These are phyloP conservation scores for Carpinus fangiana DNA, from an alignment of 306 rosid species.

Conservation along the genomic window DNA sequence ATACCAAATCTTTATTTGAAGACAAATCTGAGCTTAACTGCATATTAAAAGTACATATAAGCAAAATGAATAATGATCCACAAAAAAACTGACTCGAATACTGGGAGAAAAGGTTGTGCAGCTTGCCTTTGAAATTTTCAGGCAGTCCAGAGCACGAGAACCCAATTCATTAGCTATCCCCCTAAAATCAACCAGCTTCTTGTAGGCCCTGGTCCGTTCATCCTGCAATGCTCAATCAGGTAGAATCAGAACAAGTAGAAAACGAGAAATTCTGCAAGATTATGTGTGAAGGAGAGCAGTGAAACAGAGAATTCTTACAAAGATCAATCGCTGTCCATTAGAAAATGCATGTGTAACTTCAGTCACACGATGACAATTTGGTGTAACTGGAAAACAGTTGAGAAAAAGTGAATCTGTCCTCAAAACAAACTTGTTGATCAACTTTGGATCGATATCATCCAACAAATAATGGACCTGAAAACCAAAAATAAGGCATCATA, in stretches of 20 bases:
- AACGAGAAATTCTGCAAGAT: slow-evolving; percentile 14
- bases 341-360: slow-evolving; percentile 59
- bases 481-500: slow-evolving; percentile 24
- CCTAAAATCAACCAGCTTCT: slow-evolving; percentile 78
- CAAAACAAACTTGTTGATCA: slow-evolving; percentile 59
- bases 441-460: slow-evolving; percentile 59
- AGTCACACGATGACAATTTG: slow-evolving; percentile 82
- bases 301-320: slow-evolving; percentile 50
- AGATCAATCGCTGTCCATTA: slow-evolving; percentile 63
- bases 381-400: slow-evolving; percentile 71
- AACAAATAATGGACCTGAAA: slow-evolving; percentile 72
- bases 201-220: slow-evolving; percentile 71
- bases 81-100: slow-evolving; percentile 19
- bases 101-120: slow-evolving; percentile 8
- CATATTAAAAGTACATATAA: slow-evolving; percentile 36
- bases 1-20: slow-evolving; percentile 47
- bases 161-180: slow-evolving; percentile 77
- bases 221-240: slow-evolving; percentile 58
- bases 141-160: slow-evolving; percentile 76
- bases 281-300: slow-evolving; percentile 11
- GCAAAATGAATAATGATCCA: slow-evolving; percentile 27
- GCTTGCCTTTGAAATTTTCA: slow-evolving; percentile 85
- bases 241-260: slow-evolving; percentile 30
- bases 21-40: slow-evolving; percentile 76
- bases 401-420: slow-evolving; percentile 50